A percentile compares a stretch with the other conserved stretches of the same genome.
Evolutionary conservation across 139 green algal genomes (phyloP).

Genomic region (Micromonas pusilla): DNA sequence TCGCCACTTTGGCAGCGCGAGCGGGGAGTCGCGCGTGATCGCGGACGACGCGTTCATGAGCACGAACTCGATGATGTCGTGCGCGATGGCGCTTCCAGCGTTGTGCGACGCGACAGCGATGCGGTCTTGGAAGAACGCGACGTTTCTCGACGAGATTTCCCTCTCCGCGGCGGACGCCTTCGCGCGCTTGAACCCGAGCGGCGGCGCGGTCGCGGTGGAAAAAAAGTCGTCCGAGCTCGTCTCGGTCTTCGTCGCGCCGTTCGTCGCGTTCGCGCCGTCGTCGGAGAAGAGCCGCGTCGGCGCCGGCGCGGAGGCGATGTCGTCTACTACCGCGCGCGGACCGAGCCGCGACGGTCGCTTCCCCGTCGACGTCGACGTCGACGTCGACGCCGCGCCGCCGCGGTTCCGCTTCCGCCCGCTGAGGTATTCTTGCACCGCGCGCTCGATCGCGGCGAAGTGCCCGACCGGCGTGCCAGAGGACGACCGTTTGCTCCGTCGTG

Average conservation of each 20-base stretch:
- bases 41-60: not conserved
- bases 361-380: not conserved
- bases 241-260: not conserved
- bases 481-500: constrained; percentile 10
- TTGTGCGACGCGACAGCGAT: not conserved
- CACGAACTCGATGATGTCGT: not conserved
- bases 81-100: not conserved
- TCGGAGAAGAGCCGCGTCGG: no score
- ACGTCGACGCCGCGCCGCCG: no score
- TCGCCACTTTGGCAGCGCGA: not conserved
- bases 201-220: no score
- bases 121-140: not conserved
- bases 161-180: not conserved
- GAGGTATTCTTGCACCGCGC: no score
- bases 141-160: not conserved
- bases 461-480: not conserved
- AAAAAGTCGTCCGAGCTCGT: not conserved
- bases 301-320: no score
- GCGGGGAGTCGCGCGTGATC: not conserved
- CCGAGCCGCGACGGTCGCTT: not conserved
- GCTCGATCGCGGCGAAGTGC: not conserved
- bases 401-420: no score
- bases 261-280: no score
- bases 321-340: no score
- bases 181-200: not conserved